These are phyloP conservation scores for Didymellaceae sp. DNA, from an alignment of 2,329 filamentous ascomycete genomes.

Conservation along the genomic window DNA sequence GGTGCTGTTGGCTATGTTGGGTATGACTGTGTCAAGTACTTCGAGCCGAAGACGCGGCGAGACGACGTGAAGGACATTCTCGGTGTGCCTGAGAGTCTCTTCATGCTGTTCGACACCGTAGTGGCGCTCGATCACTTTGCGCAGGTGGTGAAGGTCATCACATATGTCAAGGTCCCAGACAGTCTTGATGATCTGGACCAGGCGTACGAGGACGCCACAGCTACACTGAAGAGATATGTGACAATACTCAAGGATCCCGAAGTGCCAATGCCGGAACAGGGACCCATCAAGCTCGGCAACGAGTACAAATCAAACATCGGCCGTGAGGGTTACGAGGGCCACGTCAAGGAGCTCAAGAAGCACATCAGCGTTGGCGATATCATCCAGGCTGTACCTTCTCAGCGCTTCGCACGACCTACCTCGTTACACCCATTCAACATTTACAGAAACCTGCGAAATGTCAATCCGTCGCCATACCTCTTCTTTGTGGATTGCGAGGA, in stretches of 20 bases:
- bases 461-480: slow-evolving; percentile 96
- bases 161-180: slow-evolving; percentile 76
- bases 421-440: slow-evolving; percentile 96
- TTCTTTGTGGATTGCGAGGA: slow-evolving; percentile 93
- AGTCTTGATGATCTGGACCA: slow-evolving; percentile 62
- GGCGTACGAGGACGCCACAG: slow-evolving; percentile 73
- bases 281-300: slow-evolving; percentile 72
- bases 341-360: slow-evolving; percentile 84
- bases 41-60: slow-evolving; percentile 93
- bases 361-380: slow-evolving; percentile 94
- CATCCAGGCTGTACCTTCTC: slow-evolving; percentile 95
- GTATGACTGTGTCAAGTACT: slow-evolving; percentile 97
- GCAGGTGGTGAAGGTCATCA: slow-evolving; percentile 90
- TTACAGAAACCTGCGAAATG: slow-evolving; percentile 93
- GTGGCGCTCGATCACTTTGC: slow-evolving; percentile 95
- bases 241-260: slow-evolving; percentile 75
- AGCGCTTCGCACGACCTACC: slow-evolving; percentile 88
- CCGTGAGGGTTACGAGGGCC: slow-evolving; percentile 83
- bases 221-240: slow-evolving; percentile 70
- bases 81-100: slow-evolving; percentile 88
- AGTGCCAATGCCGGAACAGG: slow-evolving; percentile 78
- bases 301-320: slow-evolving; percentile 94
- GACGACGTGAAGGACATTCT: slow-evolving; percentile 87
- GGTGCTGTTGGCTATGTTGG: slow-evolving; percentile 96
- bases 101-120: slow-evolving; percentile 96